Percentiles rank a stretch among this genome's conserved stretches.
phyloP scores from a whole-genome alignment of 192 early-diverging fungal genomes.

The Coemansia sp. region DNA sequence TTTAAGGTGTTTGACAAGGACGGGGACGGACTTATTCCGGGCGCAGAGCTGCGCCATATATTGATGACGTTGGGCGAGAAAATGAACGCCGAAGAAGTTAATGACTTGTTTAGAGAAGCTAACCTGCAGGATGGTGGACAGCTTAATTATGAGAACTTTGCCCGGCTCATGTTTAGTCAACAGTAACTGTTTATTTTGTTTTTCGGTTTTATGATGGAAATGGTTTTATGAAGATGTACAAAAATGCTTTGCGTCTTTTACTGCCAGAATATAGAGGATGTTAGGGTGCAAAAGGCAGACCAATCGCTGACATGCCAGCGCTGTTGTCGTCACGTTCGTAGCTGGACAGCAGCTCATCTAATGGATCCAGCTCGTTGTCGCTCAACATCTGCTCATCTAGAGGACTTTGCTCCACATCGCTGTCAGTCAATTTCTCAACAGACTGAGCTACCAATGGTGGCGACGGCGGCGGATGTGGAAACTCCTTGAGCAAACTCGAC shows the following conservation, averaged over 20 bases:
- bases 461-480: conserved; percentile 15
- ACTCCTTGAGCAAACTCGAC: conserved; percentile 8
- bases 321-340: conserved; percentile 14
- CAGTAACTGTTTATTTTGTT: not conserved
- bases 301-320: not conserved
- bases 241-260: not conserved
- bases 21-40: conserved; percentile 86
- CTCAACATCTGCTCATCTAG: not conserved
- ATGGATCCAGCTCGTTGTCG: not conserved
- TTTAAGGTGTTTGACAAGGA: conserved; percentile 94
- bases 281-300: conserved; percentile 1
- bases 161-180: conserved; percentile 62
- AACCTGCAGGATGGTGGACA: conserved; percentile 76
- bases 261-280: not conserved
- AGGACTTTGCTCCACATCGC: not conserved
- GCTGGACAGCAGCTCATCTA: conserved; percentile 13
- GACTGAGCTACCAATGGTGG: conserved; percentile 1
- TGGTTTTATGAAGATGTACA: not conserved
- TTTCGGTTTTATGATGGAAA: not conserved
- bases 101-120: conserved; percentile 73
- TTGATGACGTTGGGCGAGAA: conserved; percentile 89
- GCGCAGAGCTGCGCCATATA: conserved; percentile 87
- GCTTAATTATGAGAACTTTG: conserved; percentile 85
- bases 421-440: not conserved
- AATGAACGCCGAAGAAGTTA: conserved; percentile 70